phyloP scores from a whole-genome alignment of 176 grass and related monocot genomes.

The Melocanna baccifera region DNA sequence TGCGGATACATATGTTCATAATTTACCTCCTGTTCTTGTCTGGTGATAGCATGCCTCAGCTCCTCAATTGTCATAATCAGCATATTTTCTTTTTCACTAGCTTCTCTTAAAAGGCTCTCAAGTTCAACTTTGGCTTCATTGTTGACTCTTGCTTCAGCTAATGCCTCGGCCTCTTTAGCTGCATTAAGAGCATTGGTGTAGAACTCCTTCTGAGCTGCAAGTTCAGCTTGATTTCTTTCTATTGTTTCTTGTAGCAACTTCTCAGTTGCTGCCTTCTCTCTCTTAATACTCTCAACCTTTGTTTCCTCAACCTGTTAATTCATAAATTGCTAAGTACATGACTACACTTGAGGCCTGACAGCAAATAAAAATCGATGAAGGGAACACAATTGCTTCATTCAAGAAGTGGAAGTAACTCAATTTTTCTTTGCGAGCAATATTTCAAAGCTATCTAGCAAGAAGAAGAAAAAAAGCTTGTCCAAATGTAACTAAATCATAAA shows the following conservation, averaged over 20 bases:
- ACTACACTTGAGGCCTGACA: neutral
- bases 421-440: neutral
- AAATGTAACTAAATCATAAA: conserved; percentile 26
- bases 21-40: conserved; percentile 93
- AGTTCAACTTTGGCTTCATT: conserved; percentile 90
- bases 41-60: conserved; percentile 88
- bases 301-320: conserved; percentile 82
- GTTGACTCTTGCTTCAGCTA: conserved; percentile 91
- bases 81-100: conserved; percentile 80
- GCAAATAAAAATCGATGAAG: neutral
- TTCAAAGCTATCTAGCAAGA: conserved; percentile 9
- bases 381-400: neutral
- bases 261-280: conserved; percentile 89
- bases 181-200: conserved; percentile 93
- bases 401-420: neutral
- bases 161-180: conserved; percentile 93
- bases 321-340: conserved; percentile 36
- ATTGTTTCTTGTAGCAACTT: conserved; percentile 98
- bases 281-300: conserved; percentile 95
- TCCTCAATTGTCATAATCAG: conserved; percentile 95
- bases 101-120: conserved; percentile 83
- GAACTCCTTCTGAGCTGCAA: conserved; percentile 96
- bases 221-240: conserved; percentile 95
- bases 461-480: neutral
- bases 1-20: conserved; percentile 27